These are phyloP conservation scores for Phytophthora chlamydospora DNA, from an alignment of 352 stramenopile genomes.

Conservation along the genomic window DNA sequence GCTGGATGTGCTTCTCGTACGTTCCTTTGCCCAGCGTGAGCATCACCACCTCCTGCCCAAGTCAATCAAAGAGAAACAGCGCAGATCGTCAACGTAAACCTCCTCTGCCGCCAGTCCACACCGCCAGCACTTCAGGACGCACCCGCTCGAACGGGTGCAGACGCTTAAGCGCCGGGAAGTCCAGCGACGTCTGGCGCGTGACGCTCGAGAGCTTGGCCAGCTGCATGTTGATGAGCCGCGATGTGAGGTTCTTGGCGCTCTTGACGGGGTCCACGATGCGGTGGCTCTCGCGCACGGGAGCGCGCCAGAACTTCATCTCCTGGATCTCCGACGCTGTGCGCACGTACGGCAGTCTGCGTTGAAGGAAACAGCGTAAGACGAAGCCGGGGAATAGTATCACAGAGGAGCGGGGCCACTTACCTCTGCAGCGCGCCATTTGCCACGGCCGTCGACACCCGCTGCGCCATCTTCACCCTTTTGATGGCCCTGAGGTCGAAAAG, in stretches of 20 bases:
- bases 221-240: conserved; percentile 82
- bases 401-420: conserved; percentile 25
- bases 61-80: neutral
- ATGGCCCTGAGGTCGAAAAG: neutral
- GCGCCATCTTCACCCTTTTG: conserved; percentile 20
- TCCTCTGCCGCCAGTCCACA: neutral
- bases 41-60: conserved; percentile 72
- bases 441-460: conserved; percentile 35
- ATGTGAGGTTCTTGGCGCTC: conserved; percentile 82
- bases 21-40: conserved; percentile 74
- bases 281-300: conserved; percentile 71
- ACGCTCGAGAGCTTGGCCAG: conserved; percentile 73
- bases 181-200: conserved; percentile 73
- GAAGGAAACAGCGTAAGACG: neutral
- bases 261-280: conserved; percentile 84
- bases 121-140: conserved; percentile 9
- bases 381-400: neutral
- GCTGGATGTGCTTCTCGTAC: conserved; percentile 81
- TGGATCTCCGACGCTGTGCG: conserved; percentile 83
- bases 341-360: conserved; percentile 73
- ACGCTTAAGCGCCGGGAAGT: conserved; percentile 76
- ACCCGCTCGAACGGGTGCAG: conserved; percentile 87
- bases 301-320: conserved; percentile 89
- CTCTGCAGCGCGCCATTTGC: conserved; percentile 74
- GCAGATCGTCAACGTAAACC: neutral